Evolutionary conservation across 805 yeast genomes (phyloP), one percentile per base, ranked within the genome.

Genomic region (Saturnispora bothae): DNA sequence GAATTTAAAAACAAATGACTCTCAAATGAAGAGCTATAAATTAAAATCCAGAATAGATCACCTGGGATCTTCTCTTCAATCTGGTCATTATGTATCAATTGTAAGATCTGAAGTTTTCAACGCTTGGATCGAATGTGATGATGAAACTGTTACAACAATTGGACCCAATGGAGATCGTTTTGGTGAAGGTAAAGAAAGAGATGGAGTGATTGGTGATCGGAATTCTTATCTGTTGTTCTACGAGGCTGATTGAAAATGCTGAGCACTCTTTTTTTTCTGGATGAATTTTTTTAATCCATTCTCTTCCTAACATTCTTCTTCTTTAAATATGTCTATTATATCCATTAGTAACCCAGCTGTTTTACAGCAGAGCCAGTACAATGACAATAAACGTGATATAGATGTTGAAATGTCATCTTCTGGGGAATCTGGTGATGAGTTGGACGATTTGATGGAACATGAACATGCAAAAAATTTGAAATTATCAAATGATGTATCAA

Each of bases 61-160:
- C 52, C 64, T 68, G 40, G 92, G 94, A 2, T 32, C 50, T 1
- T 71, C 71, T 31, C 60, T 80, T 38, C 70, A 73, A 42, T 75
- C 83, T 35, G 94, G 94, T 0, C 94, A 82, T 54, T 82, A 82
- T 51, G 82, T 88, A 1, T 64, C 85, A 0, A 57, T 78, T 33
- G 76, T 78, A 3, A 71, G 76, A 48, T 56, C 59, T 5, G 65
- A 66, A 41, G 76, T 76, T 25, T 17, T 21, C 16, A 33, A 35
- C 4, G 63, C 64, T 47, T 82, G 92, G 92, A 76, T 78, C 44
- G 69, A 69, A 44, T 82, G 82, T 55, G 89, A 82, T 52, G 94
- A 82, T 56, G 89, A 81, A 36, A 62, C 59, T 71, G 70, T 28
- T 63, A 67, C 49, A 44, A 54, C 33, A 65, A 65, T 44, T 50